Evolutionary conservation across 2,329 filamentous ascomycete species (phyloP).

Genomic region (Penicillium sclerotiorum): DNA sequence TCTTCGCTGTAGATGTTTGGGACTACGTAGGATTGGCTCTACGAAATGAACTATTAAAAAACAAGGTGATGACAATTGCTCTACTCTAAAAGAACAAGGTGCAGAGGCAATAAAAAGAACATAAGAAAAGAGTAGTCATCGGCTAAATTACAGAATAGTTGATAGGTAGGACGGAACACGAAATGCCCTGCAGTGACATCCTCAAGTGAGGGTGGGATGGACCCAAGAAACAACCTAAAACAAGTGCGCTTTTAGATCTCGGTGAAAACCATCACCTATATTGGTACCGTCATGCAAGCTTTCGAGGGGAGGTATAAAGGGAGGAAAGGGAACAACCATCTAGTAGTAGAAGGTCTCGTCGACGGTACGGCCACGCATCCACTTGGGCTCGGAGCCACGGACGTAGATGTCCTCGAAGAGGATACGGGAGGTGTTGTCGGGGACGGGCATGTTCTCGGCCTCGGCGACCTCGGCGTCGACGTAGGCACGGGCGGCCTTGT

Average conservation of each 20-base stretch:
- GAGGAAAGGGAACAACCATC: conserved; percentile 23
- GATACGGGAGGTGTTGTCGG: conserved; percentile 77
- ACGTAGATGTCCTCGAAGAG: conserved; percentile 98
- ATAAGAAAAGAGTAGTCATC: conserved; percentile 33
- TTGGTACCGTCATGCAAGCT: conserved; percentile 12
- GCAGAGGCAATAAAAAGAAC: conserved; percentile 15
- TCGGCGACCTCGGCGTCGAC: conserved; percentile 88
- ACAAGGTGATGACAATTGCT: conserved; percentile 25
- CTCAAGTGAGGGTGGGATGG: not conserved
- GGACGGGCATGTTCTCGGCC: conserved; percentile 83
- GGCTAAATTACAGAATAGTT: conserved; percentile 44
- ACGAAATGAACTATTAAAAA: not conserved
- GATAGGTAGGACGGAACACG: conserved; percentile 28
- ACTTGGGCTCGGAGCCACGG: conserved; percentile 80
- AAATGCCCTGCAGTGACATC: conserved; percentile 9
- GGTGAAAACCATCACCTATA: conserved; percentile 2
- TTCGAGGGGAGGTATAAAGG: not conserved
- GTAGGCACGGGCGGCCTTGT: conserved; percentile 85
- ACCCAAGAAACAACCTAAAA: conserved; percentile 7
- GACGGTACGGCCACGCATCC: conserved; percentile 80
- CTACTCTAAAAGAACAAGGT: conserved; percentile 29
- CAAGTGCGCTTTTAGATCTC: conserved; percentile 16
- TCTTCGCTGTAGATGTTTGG: too few relatives aligned
- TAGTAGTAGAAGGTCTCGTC: conserved; percentile 90
- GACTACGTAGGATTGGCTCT: too few relatives aligned